Percentiles rank a stretch among this genome's conserved stretches.
Evolutionary conservation across 768 basidiomycete species (phyloP).

Genomic region (Suillus placidus): DNA sequence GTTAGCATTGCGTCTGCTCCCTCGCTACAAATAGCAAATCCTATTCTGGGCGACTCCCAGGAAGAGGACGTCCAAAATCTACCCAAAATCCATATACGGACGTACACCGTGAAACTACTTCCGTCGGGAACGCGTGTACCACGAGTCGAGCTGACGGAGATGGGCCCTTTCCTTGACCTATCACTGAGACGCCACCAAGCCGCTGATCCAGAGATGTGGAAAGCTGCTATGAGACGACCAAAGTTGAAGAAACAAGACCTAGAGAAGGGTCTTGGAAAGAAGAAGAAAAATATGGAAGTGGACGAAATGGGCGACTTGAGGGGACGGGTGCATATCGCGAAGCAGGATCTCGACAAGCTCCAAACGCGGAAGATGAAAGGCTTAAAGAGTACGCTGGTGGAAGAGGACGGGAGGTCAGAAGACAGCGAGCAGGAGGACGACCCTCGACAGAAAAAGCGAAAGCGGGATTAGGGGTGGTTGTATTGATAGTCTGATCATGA

Average conservation of each 20-base stretch:
- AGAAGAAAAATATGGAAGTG: slow-evolving; percentile 92
- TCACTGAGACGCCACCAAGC: slow-evolving; percentile 71
- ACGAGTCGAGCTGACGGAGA: slow-evolving; percentile 77
- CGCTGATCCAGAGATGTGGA: slow-evolving; percentile 79
- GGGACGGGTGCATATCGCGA: slow-evolving; percentile 85
- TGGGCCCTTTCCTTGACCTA: slow-evolving; percentile 92
- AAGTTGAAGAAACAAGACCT: slow-evolving; percentile 89
- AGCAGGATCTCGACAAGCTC: slow-evolving; percentile 84
- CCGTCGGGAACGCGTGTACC: slow-evolving; percentile 81
- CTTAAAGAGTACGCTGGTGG: slow-evolving; percentile 51
- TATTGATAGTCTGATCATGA: slow-evolving; percentile 19
- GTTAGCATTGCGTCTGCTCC: slow-evolving; percentile 73
- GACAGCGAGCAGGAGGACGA: slow-evolving; percentile 8
- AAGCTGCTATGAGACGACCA: slow-evolving; percentile 78
- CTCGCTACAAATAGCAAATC: slow-evolving; percentile 46
- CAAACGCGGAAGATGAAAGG: slow-evolving; percentile 98
- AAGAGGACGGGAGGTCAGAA: slow-evolving; percentile 15
- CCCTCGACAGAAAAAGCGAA: slow-evolving; percentile 19
- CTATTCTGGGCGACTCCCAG: slow-evolving; percentile 21
- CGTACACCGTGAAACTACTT: slow-evolving; percentile 76
- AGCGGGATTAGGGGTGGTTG: slow-evolving; percentile 15
- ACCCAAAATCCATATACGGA: slow-evolving; percentile 87
- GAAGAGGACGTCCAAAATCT: slow-evolving; percentile 49
- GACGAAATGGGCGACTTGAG: slow-evolving; percentile 98
- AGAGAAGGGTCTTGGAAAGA: slow-evolving; percentile 87